Conservation (phyloP, 2,329 filamentous ascomycete species). For the Fusarium coffeatum region DNA sequence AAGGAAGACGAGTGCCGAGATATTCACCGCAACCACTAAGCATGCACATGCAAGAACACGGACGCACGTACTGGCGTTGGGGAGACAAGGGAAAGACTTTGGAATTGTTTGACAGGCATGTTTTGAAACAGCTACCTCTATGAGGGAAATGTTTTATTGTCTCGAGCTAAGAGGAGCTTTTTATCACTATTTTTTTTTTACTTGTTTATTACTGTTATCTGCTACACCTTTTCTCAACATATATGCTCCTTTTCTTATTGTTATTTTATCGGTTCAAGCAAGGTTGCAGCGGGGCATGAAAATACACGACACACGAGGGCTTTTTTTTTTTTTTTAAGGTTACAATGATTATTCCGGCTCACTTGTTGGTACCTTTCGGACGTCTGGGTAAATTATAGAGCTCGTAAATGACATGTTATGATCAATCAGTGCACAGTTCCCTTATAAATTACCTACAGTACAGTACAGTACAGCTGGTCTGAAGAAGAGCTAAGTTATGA, state of each 20-base stretch:
- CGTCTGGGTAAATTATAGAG: constrained; percentile 23
- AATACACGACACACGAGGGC: constrained; percentile 42
- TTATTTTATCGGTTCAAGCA: constrained; percentile 20
- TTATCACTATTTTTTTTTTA: neutral
- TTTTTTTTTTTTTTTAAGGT: constrained; percentile 1
- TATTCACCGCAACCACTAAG: constrained; percentile 20
- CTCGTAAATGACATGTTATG: constrained; percentile 12
- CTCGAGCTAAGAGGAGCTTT: constrained; percentile 27
- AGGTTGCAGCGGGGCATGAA: constrained; percentile 43
- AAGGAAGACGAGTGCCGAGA: constrained; percentile 15
- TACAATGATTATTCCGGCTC: constrained; percentile 13
- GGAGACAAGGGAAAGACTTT: constrained; percentile 41
- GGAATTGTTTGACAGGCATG: constrained; percentile 21
- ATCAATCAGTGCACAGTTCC: neutral
- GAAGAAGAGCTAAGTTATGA: neutral
- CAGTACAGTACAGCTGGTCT: neutral
- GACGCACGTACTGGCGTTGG: constrained; percentile 48
- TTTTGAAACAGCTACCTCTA: constrained; percentile 7
- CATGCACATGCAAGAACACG: constrained; percentile 35
- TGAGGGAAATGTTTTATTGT: constrained; percentile 4
- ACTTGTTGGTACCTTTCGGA: neutral
- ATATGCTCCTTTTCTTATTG: constrained; percentile 27
- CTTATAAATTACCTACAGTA: neutral
- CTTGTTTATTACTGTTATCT: constrained; percentile 7
- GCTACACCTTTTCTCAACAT: constrained; percentile 26